Evolutionary conservation across 2,329 filamentous ascomycete species (phyloP).

Genomic region (Neurospora sp.): DNA sequence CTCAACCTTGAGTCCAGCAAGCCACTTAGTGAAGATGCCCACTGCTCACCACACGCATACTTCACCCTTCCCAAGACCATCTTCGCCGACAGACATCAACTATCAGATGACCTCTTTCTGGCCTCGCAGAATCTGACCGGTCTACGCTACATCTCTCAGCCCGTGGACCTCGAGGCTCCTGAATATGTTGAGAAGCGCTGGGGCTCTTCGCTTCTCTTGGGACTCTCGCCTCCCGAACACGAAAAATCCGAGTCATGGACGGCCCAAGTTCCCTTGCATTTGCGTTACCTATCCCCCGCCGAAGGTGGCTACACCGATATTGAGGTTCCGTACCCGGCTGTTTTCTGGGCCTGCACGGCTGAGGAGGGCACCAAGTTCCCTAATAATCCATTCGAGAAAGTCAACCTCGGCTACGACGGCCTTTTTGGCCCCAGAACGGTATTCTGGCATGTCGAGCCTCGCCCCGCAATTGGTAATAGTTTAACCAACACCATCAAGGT

Average conservation of each 20-base stretch:
- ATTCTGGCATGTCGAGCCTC: slow-evolving; percentile 69
- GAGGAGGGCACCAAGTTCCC: slow-evolving; percentile 57
- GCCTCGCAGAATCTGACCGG: slow-evolving; percentile 66
- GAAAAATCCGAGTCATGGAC: slow-evolving; percentile 42
- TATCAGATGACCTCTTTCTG: slow-evolving; percentile 67
- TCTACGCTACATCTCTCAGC: slow-evolving; percentile 59
- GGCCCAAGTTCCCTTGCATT: slow-evolving; percentile 68
- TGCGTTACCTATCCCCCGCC: slow-evolving; percentile 67
- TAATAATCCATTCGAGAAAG: slow-evolving; percentile 75
- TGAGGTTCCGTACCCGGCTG: slow-evolving; percentile 66
- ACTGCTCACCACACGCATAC: slow-evolving; percentile 69
- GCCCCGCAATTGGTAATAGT: slow-evolving; percentile 23
- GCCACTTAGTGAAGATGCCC: slow-evolving; percentile 41
- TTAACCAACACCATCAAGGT: slow-evolving; percentile 50
- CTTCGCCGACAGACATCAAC: slow-evolving; percentile 83
- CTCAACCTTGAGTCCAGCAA: slow-evolving; percentile 49
- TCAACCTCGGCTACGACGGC: slow-evolving; percentile 76
- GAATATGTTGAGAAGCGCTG: slow-evolving; percentile 67
- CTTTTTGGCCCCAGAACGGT: slow-evolving; percentile 67
- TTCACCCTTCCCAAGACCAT: slow-evolving; percentile 71
- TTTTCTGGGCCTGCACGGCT: slow-evolving; percentile 84
- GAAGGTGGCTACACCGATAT: slow-evolving; percentile 42
- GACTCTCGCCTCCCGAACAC: slow-evolving; percentile 50
- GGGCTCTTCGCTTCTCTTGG: slow-evolving; percentile 71
- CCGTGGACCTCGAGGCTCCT: slow-evolving; percentile 84